Percentiles rank a stretch among this genome's conserved stretches.
phyloP scores from a whole-genome alignment of 371 early-diverging fungal genomes.

The Mortierella sp. region DNA sequence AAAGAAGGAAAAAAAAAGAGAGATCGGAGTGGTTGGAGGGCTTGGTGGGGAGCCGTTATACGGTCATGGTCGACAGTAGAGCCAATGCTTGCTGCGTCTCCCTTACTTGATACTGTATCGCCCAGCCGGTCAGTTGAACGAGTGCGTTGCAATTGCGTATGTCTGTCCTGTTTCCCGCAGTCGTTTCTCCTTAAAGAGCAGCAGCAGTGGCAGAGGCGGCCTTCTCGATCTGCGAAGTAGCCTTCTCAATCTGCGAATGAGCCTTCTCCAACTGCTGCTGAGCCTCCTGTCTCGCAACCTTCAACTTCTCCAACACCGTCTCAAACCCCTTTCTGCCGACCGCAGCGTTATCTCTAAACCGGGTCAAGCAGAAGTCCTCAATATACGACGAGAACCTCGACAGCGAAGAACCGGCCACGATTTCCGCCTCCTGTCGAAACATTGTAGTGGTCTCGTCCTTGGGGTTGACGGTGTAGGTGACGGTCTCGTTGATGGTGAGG shows the following conservation, averaged over 20 bases:
- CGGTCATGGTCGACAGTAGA: neutral
- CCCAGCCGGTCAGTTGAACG: neutral
- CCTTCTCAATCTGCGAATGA: neutral
- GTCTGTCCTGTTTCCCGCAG: neutral
- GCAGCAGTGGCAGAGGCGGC: slow-evolving; percentile 24
- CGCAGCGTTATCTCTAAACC: slow-evolving; percentile 91
- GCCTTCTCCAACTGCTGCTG: slow-evolving; percentile 11
- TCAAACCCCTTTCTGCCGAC: slow-evolving; percentile 77
- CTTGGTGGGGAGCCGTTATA: neutral
- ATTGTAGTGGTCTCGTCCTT: slow-evolving; percentile 51
- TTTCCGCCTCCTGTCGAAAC: slow-evolving; percentile 84
- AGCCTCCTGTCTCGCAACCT: slow-evolving; percentile 37
- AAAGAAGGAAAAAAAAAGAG: neutral
- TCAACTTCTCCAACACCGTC: slow-evolving; percentile 73
- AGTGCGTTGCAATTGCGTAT: neutral
- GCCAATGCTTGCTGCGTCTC: neutral
- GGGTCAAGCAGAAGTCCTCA: slow-evolving; percentile 89
- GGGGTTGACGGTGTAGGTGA: slow-evolving; percentile 70
- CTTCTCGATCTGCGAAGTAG: slow-evolving; percentile 27
- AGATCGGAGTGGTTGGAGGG: neutral
- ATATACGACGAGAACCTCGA: slow-evolving; percentile 82
- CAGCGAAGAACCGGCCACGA: slow-evolving; percentile 84
- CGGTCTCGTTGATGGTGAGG: slow-evolving; percentile 87
- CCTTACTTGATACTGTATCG: neutral
- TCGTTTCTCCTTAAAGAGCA: slow-evolving; percentile 13